Evolutionary conservation across 371 early-diverging fungal genomes (phyloP), one percentile per base, ranked within the genome.

Genomic region (Furculomyces boomerangus): DNA sequence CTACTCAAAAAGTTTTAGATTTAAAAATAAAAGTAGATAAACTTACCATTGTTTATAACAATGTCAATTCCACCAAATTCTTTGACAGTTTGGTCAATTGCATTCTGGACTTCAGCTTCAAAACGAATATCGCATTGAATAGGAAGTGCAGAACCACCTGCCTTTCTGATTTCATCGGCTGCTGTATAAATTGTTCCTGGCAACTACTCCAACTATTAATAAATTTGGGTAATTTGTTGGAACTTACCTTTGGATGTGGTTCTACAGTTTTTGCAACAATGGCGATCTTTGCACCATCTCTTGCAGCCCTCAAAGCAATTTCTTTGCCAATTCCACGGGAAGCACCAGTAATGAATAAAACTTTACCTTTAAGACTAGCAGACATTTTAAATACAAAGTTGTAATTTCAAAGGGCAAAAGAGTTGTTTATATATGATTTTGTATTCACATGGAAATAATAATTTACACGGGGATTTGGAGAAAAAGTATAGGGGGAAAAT

Each of bases 231-330:
- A 20, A 45, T 8, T 45, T 45, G 7, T 8, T 45, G 46, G 7
- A 31, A 32, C 7, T 32, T 51, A 51, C 52, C 18, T 77, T 84
- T 25, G 83, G 81, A 57, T 86, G 75, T 5, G 85, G 76, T 14
- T 74, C 76, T 7, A 77, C 79, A 0, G 88, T 86, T 64, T 88
- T 88, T 54, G 88, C 88, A 22, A 80, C 86, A 39, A 88, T 74
- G 20, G 78, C 83, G 24, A 87, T 67, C 55, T 75, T 74, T 16
- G 82, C 83, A 30, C 83, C 82, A 45, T 84, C 82, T 39, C 60
- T 69, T 1, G 82, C 88, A 10, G 74, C 74, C 27, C 80, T 71
- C 25, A 86, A 53, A 8, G 83, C 88, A 43, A 85, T 83, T 8
- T 81, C 83, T 47, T 79, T 61, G 30, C 88, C 87, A 53, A 86